Conservation (phyloP, 2,329 filamentous ascomycete genomes). For the Cladosporium velox region DNA sequence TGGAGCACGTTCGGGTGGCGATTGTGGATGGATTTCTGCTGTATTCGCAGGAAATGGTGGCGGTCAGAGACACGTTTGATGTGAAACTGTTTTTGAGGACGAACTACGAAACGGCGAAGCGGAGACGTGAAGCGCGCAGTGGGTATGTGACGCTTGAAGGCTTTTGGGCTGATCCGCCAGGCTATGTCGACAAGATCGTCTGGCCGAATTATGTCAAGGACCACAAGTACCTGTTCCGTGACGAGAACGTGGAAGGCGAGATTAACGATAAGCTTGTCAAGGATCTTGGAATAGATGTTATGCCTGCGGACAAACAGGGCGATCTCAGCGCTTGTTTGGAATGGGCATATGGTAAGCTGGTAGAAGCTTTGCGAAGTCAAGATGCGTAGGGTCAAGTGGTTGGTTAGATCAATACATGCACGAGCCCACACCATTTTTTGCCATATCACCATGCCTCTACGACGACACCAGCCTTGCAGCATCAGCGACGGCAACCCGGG, state of each 20-base stretch:
- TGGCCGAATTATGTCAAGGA: constrained; percentile 91
- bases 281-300: constrained; percentile 33
- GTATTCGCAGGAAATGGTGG: constrained; percentile 61
- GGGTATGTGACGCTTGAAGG: constrained; percentile 80
- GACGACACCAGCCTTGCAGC: constrained; percentile 40
- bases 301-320: constrained; percentile 32
- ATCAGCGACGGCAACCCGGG: constrained; percentile 74
- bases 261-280: constrained; percentile 49
- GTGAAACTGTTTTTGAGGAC: constrained; percentile 77
- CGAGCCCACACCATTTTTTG: background rate
- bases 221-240: constrained; percentile 77
- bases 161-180: constrained; percentile 93
- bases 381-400: background rate
- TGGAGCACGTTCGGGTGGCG: constrained; percentile 53
- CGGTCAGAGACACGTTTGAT: constrained; percentile 64
- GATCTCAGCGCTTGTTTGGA: constrained; percentile 40
- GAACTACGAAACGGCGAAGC: constrained; percentile 63
- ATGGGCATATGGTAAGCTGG: constrained; percentile 40
- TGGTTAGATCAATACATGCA: background rate
- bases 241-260: constrained; percentile 63
- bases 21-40: constrained; percentile 89
- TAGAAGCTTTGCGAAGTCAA: background rate
- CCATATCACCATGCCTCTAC: background rate
- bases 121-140: constrained; percentile 65
- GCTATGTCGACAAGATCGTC: constrained; percentile 90